Base-by-base conservation (phyloP, 2,329 filamentous ascomycete genomes). In the Dactylellina leptospora region DNA sequence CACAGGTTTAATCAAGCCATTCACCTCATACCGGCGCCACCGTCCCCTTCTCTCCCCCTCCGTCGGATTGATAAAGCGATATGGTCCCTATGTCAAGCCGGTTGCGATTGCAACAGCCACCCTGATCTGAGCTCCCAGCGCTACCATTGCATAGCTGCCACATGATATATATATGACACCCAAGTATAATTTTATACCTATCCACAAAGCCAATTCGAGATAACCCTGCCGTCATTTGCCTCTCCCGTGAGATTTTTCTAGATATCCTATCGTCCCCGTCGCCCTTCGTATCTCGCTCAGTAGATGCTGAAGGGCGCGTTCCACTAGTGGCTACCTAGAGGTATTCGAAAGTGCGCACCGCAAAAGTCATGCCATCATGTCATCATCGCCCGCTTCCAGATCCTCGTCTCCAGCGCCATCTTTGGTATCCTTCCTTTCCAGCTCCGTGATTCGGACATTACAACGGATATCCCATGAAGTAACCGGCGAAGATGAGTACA, bases 371-470 rank as follows among this genome's bases (percentile, higher is more conserved):
- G 64, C 64, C 59, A 71, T 25, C 40, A 72, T 72, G 68, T 64
- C 66, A 56, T 71, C 68, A 59, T 72, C 68, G 16, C 68, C 68
- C 11, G 47, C 44, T 27, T 72, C 68, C 30, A 50, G 68, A 44
- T 72, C 68, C 20, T 72, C 68, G 20, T 72, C 68, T 40, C 68
- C 68, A 22, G 68, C 68, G 20, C 68, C 68, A 18, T 72, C 68
- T 20, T 18, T 72, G 59, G 68, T 72, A 20, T 64, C 59, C 25
- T 72, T 72, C 23, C 44, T 72, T 28, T 72, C 68, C 30, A 64
- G 61, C 53, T 72, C 68, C 27, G 68, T 72, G 22, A 59, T 72
- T 30, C 45, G 68, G 55, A 72, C 68, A 4, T 23, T 72, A 25
- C 68, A 72, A 30, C 68, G 68, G 23, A 53, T 72, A 48, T 72